These are phyloP conservation scores for Hanseniaspora nectarophila DNA, from an alignment of 805 yeast species.

Conservation along the genomic window DNA sequence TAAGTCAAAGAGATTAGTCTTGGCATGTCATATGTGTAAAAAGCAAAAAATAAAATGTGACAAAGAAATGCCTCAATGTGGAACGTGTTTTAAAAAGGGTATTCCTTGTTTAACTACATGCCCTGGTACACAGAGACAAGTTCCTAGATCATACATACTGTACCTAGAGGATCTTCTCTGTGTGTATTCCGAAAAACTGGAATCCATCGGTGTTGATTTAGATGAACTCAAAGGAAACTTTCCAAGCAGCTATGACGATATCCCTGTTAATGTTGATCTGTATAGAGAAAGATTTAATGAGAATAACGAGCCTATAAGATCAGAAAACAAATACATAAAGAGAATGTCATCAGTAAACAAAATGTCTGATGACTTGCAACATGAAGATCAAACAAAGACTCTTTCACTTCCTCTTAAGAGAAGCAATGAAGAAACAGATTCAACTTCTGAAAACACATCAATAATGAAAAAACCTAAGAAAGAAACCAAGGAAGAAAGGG, in stretches of 20 bases:
- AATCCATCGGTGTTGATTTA: constrained; percentile 33
- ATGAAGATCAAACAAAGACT: neutral
- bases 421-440: neutral
- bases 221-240: constrained; percentile 20
- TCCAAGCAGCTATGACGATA: constrained; percentile 23
- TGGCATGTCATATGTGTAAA: constrained; percentile 11
- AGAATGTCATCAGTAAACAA: constrained; percentile 18
- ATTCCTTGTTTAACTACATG: constrained; percentile 70
- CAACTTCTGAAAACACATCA: neutral
- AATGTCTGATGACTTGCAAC: neutral
- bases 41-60: constrained; percentile 12
- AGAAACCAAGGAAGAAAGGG: neutral
- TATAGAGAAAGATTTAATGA: constrained; percentile 19
- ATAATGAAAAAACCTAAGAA: neutral
- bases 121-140: constrained; percentile 77
- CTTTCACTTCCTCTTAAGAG: neutral
- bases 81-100: constrained; percentile 10
- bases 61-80: constrained; percentile 13
- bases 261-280: constrained; percentile 22
- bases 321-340: constrained; percentile 22
- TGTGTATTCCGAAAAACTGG: constrained; percentile 42
- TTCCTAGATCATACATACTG: constrained; percentile 67
- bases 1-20: constrained; percentile 4
- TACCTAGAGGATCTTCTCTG: constrained; percentile 57
- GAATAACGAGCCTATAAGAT: constrained; percentile 19